Evolutionary conservation across 768 basidiomycete species (phyloP).

Genomic region (Hericium alpestre): DNA sequence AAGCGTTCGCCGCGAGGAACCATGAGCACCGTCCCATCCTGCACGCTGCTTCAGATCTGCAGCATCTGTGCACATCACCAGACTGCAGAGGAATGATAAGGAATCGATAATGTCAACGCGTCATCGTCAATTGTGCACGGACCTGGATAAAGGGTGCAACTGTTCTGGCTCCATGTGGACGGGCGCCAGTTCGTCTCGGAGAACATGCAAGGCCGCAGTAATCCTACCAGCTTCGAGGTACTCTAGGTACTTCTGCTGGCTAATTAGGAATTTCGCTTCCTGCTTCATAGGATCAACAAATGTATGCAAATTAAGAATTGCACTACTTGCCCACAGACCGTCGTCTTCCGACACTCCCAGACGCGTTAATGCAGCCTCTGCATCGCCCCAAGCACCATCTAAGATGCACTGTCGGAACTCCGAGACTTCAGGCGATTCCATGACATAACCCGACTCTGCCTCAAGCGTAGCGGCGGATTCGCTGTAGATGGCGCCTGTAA

Average conservation of each 20-base stretch:
- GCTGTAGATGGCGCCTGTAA: constrained; percentile 30
- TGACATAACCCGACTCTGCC: constrained; percentile 83
- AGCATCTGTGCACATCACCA: constrained; percentile 82
- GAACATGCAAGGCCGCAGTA: constrained; percentile 71
- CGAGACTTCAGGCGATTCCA: constrained; percentile 69
- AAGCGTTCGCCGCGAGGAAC: constrained; percentile 65
- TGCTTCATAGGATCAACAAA: constrained; percentile 20
- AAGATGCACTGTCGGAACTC: constrained; percentile 75
- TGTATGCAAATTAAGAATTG: constrained; percentile 1
- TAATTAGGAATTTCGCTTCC: constrained; percentile 81
- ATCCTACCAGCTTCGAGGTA: constrained; percentile 73
- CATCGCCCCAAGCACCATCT: constrained; percentile 71
- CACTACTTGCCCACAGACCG: constrained; percentile 49
- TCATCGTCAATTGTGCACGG: constrained; percentile 22
- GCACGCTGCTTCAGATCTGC: constrained; percentile 75
- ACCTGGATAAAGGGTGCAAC: constrained; percentile 85
- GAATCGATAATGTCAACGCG: constrained; percentile 28
- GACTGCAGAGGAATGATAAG: not conserved
- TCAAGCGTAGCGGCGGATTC: constrained; percentile 84
- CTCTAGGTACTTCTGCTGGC: constrained; percentile 94
- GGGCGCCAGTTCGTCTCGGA: constrained; percentile 84
- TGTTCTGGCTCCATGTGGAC: constrained; percentile 70
- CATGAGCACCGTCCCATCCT: constrained; percentile 82
- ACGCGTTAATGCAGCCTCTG: constrained; percentile 55
- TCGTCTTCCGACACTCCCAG: constrained; percentile 64